Evolutionary conservation across 495 filamentous ascomycete species (phyloP).

Genomic region (Aspergillus sclerotiicarbonarius): DNA sequence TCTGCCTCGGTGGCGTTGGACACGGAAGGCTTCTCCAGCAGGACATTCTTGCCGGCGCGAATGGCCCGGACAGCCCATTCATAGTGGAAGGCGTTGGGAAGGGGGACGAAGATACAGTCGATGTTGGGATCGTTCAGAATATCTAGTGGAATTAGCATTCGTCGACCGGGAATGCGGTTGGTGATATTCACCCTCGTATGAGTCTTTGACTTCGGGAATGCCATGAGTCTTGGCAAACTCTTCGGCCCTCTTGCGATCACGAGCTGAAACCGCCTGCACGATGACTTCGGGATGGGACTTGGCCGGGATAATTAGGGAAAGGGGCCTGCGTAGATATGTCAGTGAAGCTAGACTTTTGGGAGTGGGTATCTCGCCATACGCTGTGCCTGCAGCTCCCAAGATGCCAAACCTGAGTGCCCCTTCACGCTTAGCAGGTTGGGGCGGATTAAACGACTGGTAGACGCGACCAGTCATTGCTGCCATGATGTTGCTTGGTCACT

Average conservation of each 20-base stretch:
- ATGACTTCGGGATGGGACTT: constrained; percentile 56
- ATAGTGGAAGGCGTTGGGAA: constrained; percentile 53
- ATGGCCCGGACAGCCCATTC: constrained; percentile 55
- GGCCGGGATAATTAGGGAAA: constrained; percentile 45
- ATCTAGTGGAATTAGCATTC: constrained; percentile 21
- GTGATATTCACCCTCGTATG: constrained; percentile 28
- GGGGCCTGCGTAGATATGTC: too few species aligned
- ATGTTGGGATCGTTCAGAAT: constrained; percentile 53
- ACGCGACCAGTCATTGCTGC: too few species aligned
- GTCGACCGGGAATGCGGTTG: neutral
- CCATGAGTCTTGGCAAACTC: constrained; percentile 52
- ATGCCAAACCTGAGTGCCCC: constrained; percentile 49
- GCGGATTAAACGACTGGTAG: too few species aligned
- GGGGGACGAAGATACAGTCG: constrained; percentile 50
- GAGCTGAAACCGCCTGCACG: constrained; percentile 53
- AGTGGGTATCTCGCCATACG: constrained; percentile 26
- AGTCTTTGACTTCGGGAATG: constrained; percentile 47
- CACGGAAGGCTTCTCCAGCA: constrained; percentile 56
- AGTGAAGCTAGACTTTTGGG: too few species aligned
- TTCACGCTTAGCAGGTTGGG: too few species aligned
- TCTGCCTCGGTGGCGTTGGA: constrained; percentile 50
- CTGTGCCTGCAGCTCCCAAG: constrained; percentile 48
- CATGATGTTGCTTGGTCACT: too few species aligned
- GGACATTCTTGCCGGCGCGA: constrained; percentile 56
- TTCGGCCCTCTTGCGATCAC: constrained; percentile 45